Percentiles rank a stretch among this genome's conserved stretches.
phyloP scores from a whole-genome alignment of 192 early-diverging fungal species.

The Piromyces sp. region DNA sequence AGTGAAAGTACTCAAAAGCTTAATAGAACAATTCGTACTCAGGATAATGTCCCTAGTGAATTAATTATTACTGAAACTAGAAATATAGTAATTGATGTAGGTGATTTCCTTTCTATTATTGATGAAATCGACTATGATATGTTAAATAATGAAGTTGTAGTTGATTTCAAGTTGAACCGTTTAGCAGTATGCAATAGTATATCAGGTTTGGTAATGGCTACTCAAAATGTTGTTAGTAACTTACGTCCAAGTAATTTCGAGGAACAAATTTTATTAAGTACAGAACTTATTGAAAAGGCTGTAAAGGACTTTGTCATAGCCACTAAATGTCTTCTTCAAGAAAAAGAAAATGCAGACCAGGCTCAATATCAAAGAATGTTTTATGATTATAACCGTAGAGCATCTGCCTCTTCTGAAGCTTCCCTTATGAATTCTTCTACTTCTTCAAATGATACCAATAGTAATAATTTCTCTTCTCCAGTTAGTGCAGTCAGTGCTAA shows the following conservation, averaged over 20 bases:
- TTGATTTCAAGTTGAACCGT: slow-evolving; percentile 43
- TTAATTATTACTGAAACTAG: slow-evolving; percentile 17
- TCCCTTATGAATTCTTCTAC: not conserved
- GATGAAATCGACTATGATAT: slow-evolving; percentile 28
- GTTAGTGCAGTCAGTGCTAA: not conserved
- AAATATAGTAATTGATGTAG: slow-evolving; percentile 25
- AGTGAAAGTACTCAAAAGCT: not conserved
- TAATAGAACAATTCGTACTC: not conserved
- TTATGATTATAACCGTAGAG: not conserved
- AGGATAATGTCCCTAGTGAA: not conserved
- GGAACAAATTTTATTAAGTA: not conserved
- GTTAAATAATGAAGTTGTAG: slow-evolving; percentile 4
- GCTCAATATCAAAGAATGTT: not conserved
- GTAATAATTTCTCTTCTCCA: not conserved
- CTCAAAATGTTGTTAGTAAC: not conserved
- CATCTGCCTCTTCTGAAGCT: not conserved
- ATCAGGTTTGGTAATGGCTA: slow-evolving; percentile 10
- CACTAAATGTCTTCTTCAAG: not conserved
- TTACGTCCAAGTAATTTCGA: not conserved
- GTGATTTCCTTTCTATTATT: slow-evolving; percentile 26
- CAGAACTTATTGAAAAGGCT: not conserved
- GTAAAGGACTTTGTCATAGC: not conserved
- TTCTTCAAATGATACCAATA: not conserved
- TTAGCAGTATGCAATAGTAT: slow-evolving; percentile 45
- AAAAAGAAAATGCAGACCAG: not conserved